A percentile compares a stretch with the other conserved stretches of the same genome.
phyloP scores from a whole-genome alignment of 2,329 filamentous ascomycete species.

The Teratosphaeria destructans region DNA sequence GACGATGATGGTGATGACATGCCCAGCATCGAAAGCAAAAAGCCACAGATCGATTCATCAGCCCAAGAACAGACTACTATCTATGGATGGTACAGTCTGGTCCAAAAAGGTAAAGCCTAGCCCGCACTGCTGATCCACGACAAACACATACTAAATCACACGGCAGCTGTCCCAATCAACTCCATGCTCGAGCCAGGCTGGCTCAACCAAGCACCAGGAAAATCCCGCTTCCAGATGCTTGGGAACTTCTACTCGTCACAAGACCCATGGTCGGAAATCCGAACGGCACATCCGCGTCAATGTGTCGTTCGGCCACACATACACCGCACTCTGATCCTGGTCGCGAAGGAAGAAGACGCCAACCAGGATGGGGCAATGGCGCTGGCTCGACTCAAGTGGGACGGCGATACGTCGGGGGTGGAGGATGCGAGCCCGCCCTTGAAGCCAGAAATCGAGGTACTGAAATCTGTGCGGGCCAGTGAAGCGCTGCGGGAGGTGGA shows the following conservation, averaged over 20 bases:
- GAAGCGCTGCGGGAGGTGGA: not conserved
- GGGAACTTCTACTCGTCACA: not conserved
- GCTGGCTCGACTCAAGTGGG: not conserved
- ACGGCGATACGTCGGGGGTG: not conserved
- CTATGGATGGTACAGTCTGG: constrained; percentile 1
- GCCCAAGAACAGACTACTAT: not conserved
- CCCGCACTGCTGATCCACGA: not conserved
- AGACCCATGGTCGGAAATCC: not conserved
- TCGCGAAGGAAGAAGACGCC: not conserved
- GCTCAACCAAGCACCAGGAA: not conserved
- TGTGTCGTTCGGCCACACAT: not conserved
- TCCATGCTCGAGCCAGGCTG: not conserved
- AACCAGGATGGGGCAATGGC: not conserved
- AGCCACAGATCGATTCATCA: not conserved
- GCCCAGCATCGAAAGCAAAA: not conserved
- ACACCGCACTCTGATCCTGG: not conserved
- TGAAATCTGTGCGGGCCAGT: not conserved
- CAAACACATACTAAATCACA: not conserved
- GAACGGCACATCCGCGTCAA: not conserved
- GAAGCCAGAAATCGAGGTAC: not conserved
- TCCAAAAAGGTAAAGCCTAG: not conserved
- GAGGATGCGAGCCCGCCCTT: not conserved
- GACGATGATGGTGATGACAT: not conserved
- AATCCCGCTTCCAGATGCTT: not conserved
- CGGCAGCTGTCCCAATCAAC: not conserved